Evolutionary conservation across 345 rosid species (phyloP).

Genomic region (Hibiscus mutabilis): DNA sequence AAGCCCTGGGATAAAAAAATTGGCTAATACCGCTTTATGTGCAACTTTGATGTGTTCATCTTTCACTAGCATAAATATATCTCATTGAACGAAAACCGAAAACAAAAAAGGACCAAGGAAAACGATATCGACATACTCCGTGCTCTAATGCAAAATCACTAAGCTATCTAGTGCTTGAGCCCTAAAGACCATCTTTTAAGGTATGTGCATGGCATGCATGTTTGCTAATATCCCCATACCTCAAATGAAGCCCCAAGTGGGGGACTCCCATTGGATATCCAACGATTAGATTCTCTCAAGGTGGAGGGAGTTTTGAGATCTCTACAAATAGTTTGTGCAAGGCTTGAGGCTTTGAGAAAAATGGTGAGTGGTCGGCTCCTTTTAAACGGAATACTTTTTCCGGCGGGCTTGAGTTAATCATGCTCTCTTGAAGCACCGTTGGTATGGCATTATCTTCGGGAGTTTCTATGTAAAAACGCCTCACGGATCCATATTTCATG

Average conservation of each 20-base stretch:
- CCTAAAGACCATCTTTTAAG: neutral
- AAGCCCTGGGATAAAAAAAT: slow-evolving; percentile 2
- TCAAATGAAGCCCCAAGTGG: neutral
- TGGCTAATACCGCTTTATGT: neutral
- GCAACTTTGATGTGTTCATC: neutral
- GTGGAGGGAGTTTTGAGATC: slow-evolving; percentile 49
- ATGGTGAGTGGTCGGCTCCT: slow-evolving; percentile 97
- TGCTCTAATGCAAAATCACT: neutral
- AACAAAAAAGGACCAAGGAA: neutral
- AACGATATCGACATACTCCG: slow-evolving; percentile 10
- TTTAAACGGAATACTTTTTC: slow-evolving; percentile 67
- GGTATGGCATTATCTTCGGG: slow-evolving; percentile 83
- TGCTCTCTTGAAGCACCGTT: slow-evolving; percentile 53
- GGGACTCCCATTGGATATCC: neutral
- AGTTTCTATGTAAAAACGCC: slow-evolving; percentile 75
- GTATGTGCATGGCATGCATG: slow-evolving; percentile 15
- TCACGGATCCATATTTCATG: slow-evolving; percentile 59
- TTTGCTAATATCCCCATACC: neutral
- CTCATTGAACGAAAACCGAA: neutral
- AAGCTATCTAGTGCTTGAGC: neutral
- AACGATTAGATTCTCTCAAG: slow-evolving; percentile 14
- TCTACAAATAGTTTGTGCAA: slow-evolving; percentile 80
- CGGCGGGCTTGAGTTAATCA: slow-evolving; percentile 72
- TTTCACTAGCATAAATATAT: slow-evolving; percentile 15
- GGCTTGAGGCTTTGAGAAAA: slow-evolving; percentile 99